Evolutionary conservation across 345 rosid genomes (phyloP), one percentile per base, ranked within the genome.

Genomic region (Erucastrum elatum): DNA sequence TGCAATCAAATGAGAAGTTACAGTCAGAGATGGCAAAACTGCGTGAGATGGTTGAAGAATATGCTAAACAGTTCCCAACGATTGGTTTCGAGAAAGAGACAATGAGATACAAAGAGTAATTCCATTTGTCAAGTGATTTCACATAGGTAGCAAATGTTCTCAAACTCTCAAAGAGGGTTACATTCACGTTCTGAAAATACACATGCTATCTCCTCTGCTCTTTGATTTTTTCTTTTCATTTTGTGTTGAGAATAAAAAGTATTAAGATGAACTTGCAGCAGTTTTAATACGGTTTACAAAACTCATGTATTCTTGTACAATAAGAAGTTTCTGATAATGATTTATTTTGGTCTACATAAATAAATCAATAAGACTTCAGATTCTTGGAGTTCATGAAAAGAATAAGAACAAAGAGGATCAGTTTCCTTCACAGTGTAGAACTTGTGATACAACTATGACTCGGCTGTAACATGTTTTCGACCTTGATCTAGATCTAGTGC

Each of bases 11-110:
- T 82, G 82, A 61, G 70, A 78, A 66, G 53, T n/a, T 86, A 55
- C 88, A 90, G 78, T 85, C 90, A 34, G 97, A 88, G 85, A 88
- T 90, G 70, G 76, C 85, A 25, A 89, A 90, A 76, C 88, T 92
- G 62, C 87, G 94, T 33, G 82, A 81, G 1, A 86, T 83, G 70
- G 97, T 92, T 62, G 94, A 89, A 83, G 97, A 85, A 66, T 88
- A 84, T 72, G 97, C 98, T 1, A 89, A 94, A 77, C 91, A 85
- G 49, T 94, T 92, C 72, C 94, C 97, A 4, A 94, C 98, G n/a
- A 75, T 92, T 69, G 97, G 98, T 66, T 94, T 94, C 69, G 94
- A 87, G 85, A 94, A 92, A 84, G 98, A 90, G 81, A 87, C 90
- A 2, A 92, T 90, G 97, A 88, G 86, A 81, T 92, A 87, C 89